Conservation (phyloP, 1,284 basidiomycete genomes). For the Amylostereum chailletii region DNA sequence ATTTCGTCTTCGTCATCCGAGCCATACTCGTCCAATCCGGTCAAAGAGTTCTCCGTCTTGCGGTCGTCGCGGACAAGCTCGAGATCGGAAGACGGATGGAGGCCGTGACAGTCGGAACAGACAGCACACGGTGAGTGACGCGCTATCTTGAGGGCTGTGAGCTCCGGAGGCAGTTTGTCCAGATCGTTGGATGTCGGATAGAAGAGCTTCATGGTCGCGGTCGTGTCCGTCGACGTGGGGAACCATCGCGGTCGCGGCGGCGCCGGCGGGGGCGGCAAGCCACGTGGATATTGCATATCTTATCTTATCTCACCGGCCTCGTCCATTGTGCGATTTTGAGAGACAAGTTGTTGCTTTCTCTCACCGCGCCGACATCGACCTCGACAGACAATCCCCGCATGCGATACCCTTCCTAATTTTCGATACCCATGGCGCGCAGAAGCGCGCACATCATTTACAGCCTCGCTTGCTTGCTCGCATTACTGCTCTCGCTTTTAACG, state of each 20-base stretch:
- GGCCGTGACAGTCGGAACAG: slow-evolving; percentile 54
- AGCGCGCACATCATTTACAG: no score
- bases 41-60: slow-evolving; percentile 37
- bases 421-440: no score
- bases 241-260: no score
- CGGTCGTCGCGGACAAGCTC: slow-evolving; percentile 49
- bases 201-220: slow-evolving; percentile 40
- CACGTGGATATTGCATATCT: no score
- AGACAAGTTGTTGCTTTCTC: no score
- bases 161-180: slow-evolving; percentile 36
- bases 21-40: slow-evolving; percentile 50
- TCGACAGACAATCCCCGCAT: no score
- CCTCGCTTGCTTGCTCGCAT: not conserved
- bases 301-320: no score
- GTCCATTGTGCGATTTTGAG: no score
- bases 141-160: slow-evolving; percentile 62
- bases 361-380: no score
- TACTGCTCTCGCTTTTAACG: not conserved
- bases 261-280: no score
- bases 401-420: no score
- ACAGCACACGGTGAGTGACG: slow-evolving; percentile 57
- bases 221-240: not conserved
- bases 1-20: slow-evolving; percentile 49
- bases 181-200: slow-evolving; percentile 53
- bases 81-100: slow-evolving; percentile 56